phyloP scores from a whole-genome alignment of 805 yeast species.

The Diddensiella santjacobensis region DNA sequence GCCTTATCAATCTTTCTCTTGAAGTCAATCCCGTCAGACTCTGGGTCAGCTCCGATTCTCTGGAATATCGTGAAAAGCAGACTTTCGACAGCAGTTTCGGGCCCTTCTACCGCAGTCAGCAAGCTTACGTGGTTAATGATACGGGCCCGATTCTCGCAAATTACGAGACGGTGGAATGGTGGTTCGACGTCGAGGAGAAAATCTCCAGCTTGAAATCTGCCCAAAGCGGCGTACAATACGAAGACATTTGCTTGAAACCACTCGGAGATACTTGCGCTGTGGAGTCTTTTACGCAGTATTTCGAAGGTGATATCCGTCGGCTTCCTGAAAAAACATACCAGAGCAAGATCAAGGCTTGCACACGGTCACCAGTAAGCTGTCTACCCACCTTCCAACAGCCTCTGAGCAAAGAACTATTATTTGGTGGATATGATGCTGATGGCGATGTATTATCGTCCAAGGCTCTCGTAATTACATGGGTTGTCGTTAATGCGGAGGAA shows the following conservation, averaged over 20 bases:
- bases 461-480: slow-evolving; percentile 74
- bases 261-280: slow-evolving; percentile 70
- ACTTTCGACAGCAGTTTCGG: slow-evolving; percentile 80
- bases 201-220: slow-evolving; percentile 37
- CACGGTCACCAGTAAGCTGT: slow-evolving; percentile 82
- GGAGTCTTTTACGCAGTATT: slow-evolving; percentile 87
- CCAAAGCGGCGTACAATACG: slow-evolving; percentile 37
- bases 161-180: slow-evolving; percentile 76
- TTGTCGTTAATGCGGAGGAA: slow-evolving; percentile 47
- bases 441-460: slow-evolving; percentile 51
- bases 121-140: slow-evolving; percentile 66
- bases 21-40: slow-evolving; percentile 78
- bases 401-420: slow-evolving; percentile 62
- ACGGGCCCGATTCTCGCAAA: slow-evolving; percentile 60
- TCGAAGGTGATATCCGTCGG: slow-evolving; percentile 54
- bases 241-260: slow-evolving; percentile 81
- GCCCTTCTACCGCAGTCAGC: slow-evolving; percentile 87
- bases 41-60: slow-evolving; percentile 84
- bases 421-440: slow-evolving; percentile 48
- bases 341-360: slow-evolving; percentile 51
- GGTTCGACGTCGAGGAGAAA: slow-evolving; percentile 74
- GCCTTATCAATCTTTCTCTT: slow-evolving; percentile 49
- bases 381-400: slow-evolving; percentile 92
- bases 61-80: slow-evolving; percentile 61
- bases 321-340: slow-evolving; percentile 57